Base-by-base conservation (phyloP, 1,284 basidiomycete genomes). In the Prillingera fragicola region DNA sequence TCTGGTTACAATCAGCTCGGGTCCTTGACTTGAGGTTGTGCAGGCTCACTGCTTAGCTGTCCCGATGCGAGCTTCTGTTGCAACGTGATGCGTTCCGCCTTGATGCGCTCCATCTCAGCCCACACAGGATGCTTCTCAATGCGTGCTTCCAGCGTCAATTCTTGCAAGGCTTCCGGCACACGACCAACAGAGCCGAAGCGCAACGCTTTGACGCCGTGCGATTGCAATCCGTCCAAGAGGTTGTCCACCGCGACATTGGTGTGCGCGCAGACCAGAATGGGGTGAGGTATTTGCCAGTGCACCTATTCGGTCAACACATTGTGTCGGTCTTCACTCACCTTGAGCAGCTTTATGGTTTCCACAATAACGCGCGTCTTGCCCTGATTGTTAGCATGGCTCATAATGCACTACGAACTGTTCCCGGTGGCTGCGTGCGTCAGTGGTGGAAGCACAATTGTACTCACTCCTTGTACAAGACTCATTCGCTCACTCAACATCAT, bases 181-280 rank as follows among this genome's bases (percentile, higher is more conserved):
- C 78, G 78, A n/a, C 78, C 78, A 2, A 75, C 74, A 27, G 77
- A 80, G 3, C 87, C 87, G 10, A 87, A 76, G 2, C 91, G 84
- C 5, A 94, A 71, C 0, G 88, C 84, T 42, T 81, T 81, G 38
- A 94, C 69, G 0, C 83, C 82, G 1, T 63, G 77, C 71, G 33
- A 55, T 33, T 27, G 69, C 59, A 48, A 76, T 0, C 85, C 84
- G 58, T 85, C 82, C 25, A 91, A 80, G 8, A 96, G 78, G 56
- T 95, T 89, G 66, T 96, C 90, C n/a, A 94, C 87, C 0, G 92
- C 90, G 19, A 83, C 86, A 56, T 96, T 94, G 28, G 92, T 96
- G 63, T n/a, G n/a, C n/a, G n/a, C n/a, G n/a, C n/a, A n/a, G n/a
- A n/a, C n/a, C n/a, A n/a, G n/a, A n/a, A n/a, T n/a, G n/a, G n/a